These are phyloP conservation scores for Paecilomyces formosus DNA, from an alignment of 2,329 filamentous ascomycete genomes.

Conservation along the genomic window DNA sequence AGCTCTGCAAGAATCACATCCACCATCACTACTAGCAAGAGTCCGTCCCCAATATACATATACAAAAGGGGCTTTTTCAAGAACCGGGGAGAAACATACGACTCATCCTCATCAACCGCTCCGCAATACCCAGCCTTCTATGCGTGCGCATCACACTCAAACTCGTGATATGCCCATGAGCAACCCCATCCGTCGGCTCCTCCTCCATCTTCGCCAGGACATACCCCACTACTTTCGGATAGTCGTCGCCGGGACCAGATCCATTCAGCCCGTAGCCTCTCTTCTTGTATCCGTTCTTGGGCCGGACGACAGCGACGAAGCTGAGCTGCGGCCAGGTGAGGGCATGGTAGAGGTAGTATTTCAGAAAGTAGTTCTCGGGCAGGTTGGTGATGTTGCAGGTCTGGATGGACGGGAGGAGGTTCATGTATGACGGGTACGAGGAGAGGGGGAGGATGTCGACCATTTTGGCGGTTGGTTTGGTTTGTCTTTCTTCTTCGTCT, in stretches of 20 bases:
- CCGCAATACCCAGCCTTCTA: constrained; percentile 79
- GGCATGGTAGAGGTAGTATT: constrained; percentile 99
- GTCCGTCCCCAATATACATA: too few relatives aligned
- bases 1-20: background rate
- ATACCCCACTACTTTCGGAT: constrained; percentile 96
- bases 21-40: background rate
- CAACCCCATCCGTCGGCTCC: constrained; percentile 82
- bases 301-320: constrained; percentile 91
- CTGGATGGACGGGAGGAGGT: constrained; percentile 79
- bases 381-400: constrained; percentile 98
- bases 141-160: constrained; percentile 96
- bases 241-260: constrained; percentile 45
- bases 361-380: constrained; percentile 99
- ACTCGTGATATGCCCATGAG: constrained; percentile 93
- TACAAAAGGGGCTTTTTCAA: too few relatives aligned
- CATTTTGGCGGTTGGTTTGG: constrained; percentile 26
- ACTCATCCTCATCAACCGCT: constrained; percentile 95
- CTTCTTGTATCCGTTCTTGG: constrained; percentile 64
- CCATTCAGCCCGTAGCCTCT: constrained; percentile 45
- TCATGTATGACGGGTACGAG: constrained; percentile 58
- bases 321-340: constrained; percentile 96
- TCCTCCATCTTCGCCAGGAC: constrained; percentile 99
- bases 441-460: constrained; percentile 43
- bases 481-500: background rate
- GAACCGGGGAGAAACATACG: constrained; percentile 51